Conservation (phyloP, 2,329 filamentous ascomycete genomes). For the Passalora sequoiae region DNA sequence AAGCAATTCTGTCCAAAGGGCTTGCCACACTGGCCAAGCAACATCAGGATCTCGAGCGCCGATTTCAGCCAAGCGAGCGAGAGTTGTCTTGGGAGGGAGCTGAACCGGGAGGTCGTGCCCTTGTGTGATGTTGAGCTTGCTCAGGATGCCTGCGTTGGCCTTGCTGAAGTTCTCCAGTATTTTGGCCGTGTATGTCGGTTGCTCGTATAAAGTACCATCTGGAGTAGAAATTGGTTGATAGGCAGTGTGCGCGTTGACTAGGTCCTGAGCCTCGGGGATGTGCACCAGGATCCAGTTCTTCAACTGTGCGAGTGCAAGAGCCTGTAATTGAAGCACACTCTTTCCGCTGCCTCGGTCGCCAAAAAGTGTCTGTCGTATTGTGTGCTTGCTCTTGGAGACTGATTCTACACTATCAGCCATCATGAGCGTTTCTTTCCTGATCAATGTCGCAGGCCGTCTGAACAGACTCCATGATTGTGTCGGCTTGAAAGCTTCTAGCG, state of each 20-base stretch:
- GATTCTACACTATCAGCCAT: slow-evolving; percentile 49
- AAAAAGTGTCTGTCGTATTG: slow-evolving; percentile 62
- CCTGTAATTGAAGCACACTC: slow-evolving; percentile 79
- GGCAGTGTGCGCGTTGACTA: slow-evolving; percentile 73
- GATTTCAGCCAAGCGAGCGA: slow-evolving; percentile 63
- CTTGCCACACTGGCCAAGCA: slow-evolving; percentile 74
- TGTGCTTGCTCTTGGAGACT: slow-evolving; percentile 34
- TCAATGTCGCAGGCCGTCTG: slow-evolving; percentile 69
- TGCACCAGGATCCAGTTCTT: slow-evolving; percentile 86
- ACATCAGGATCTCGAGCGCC: slow-evolving; percentile 69
- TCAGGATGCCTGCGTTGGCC: slow-evolving; percentile 65
- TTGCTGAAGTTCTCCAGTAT: slow-evolving; percentile 68
- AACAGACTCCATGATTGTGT: slow-evolving; percentile 87
- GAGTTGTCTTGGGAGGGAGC: slow-evolving; percentile 54
- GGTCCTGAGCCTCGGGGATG: slow-evolving; percentile 83
- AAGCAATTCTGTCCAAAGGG: slow-evolving; percentile 74
- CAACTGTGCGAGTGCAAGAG: slow-evolving; percentile 71
- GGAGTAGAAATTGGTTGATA: slow-evolving; percentile 64
- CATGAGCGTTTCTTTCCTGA: slow-evolving; percentile 72
- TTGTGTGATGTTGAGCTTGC: slow-evolving; percentile 46
- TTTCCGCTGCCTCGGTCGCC: slow-evolving; percentile 76
- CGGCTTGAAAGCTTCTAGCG: slow-evolving; percentile 84
- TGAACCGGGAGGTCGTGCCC: slow-evolving; percentile 56
- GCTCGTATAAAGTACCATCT: slow-evolving; percentile 57
- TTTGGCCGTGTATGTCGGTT: slow-evolving; percentile 70